Conservation (phyloP, 352 stramenopile species). For the Phytopythium delawarense region DNA sequence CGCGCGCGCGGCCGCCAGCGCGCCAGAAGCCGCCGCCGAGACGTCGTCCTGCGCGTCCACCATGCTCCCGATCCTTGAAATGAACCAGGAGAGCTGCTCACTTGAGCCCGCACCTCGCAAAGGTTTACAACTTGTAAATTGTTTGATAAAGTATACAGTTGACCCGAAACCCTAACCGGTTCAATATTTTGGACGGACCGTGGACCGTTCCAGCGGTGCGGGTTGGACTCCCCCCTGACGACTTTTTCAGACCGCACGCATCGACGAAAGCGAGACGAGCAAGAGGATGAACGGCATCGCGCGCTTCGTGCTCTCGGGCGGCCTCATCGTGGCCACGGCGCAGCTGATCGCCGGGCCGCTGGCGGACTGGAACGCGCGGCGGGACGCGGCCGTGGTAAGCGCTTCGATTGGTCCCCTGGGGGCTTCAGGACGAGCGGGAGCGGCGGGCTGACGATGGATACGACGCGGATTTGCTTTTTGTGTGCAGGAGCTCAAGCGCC, state of each 20-base stretch:
- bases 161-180: background rate
- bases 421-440: background rate
- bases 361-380: conserved; percentile 74
- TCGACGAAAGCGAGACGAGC: background rate
- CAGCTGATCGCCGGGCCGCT: conserved; percentile 62
- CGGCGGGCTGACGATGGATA: background rate
- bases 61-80: conserved; percentile 4
- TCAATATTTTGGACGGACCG: background rate
- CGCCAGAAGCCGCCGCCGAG: conserved; percentile 4
- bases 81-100: background rate
- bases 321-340: conserved; percentile 61
- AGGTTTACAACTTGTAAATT: background rate
- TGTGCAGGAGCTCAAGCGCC: conserved; percentile 32
- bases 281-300: conserved; percentile 62
- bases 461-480: background rate
- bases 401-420: background rate
- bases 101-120: background rate
- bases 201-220: background rate
- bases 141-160: background rate
- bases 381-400: conserved; percentile 56
- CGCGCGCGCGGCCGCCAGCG: conserved; percentile 33
- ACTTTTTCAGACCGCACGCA: background rate
- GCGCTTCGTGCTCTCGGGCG: conserved; percentile 68
- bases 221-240: background rate
- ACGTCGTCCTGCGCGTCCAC: background rate